These are phyloP conservation scores for peach (Prunus persica) DNA, from an alignment of 306 rosid genomes.

Conservation along the genomic window Prunus_persica_NCBIv2 NC_034010.1:22042501-22043000, in stretches of 20 bases:
- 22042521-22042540: conserved; percentile 54
- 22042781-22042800: conserved; percentile 48
- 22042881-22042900: neutral
- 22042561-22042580: conserved; percentile 68
- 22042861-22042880: conserved; percentile 19
- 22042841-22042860: conserved; percentile 36
- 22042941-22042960: no score
- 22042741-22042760: conserved; percentile 51
- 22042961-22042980: no score
- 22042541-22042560: conserved; percentile 35
- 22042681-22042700: conserved; percentile 38
- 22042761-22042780: conserved; percentile 67
- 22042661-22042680: conserved; percentile 29
- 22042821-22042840: conserved; percentile 55
- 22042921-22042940: neutral
- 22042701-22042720: conserved; percentile 36
- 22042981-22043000: no score
- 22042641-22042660: neutral
- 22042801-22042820: conserved; percentile 83
- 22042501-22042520: conserved; percentile 65
- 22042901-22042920: neutral
- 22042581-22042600: conserved; percentile 15
- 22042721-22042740: conserved; percentile 28
- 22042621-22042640: neutral
- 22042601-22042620: neutral